Evolutionary conservation across 176 grass and related monocot species (phyloP).

Genomic region (Cenchrus americanus): DNA sequence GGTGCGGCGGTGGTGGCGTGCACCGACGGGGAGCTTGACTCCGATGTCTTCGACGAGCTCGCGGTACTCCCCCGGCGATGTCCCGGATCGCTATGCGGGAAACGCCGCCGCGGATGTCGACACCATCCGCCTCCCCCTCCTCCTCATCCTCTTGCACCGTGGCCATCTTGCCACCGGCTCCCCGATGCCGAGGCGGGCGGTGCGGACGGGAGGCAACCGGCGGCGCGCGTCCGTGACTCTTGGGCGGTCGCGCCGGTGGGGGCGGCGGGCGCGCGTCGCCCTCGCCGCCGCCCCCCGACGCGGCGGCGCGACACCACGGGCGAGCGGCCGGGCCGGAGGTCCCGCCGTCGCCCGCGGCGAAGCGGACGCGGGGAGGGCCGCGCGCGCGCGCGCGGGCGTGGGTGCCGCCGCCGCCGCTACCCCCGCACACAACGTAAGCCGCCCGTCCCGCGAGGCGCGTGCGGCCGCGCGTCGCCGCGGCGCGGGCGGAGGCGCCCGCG

Average conservation of each 20-base stretch:
- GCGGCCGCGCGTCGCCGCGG: slow-evolving; percentile 42
- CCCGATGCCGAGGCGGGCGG: background rate
- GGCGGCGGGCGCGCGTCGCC: slow-evolving; percentile 51
- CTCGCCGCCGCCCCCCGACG: slow-evolving; percentile 53
- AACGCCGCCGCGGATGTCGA: background rate
- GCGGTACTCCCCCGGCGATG: slow-evolving; percentile 11
- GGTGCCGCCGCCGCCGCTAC: background rate
- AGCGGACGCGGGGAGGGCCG: slow-evolving; percentile 50
- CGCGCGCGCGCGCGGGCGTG: background rate
- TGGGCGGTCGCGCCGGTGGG: slow-evolving; percentile 21
- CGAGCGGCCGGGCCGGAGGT: slow-evolving; percentile 60
- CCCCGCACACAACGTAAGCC: slow-evolving; percentile 5
- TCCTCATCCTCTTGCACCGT: background rate
- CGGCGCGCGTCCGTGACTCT: background rate
- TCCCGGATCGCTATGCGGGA: slow-evolving; percentile 22
- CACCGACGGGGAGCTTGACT: background rate
- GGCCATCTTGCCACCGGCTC: background rate
- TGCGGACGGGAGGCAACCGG: background rate
- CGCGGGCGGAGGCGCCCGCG: slow-evolving; percentile 26
- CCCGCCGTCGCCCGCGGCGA: slow-evolving; percentile 65
- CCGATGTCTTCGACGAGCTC: slow-evolving; percentile 19
- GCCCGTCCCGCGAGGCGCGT: slow-evolving; percentile 25
- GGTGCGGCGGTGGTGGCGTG: background rate
- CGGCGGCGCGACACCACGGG: slow-evolving; percentile 43
- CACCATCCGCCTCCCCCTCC: background rate